Conservation (phyloP, 164 flowering plant species). For the Vitis rupestris region DNA sequence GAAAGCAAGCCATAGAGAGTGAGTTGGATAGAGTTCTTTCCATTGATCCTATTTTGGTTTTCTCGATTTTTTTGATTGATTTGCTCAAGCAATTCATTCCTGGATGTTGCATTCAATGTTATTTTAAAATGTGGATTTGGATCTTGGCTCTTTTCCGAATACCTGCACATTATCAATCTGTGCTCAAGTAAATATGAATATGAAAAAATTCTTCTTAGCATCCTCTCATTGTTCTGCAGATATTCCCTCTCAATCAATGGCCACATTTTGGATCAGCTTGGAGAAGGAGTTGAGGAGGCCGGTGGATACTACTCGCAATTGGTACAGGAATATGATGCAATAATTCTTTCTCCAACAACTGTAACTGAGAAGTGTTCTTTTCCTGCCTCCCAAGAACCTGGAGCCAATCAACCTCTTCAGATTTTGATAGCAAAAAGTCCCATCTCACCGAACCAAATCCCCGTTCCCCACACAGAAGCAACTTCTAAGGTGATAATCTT, state of each 20-base stretch:
- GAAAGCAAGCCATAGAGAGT: not conserved
- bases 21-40: not conserved
- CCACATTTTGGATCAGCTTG: slow-evolving; percentile 45
- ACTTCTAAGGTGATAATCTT: slow-evolving; percentile 44
- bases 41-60: not conserved
- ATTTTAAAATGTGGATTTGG: too few relatives aligned
- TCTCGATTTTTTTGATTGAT: not conserved
- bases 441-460: slow-evolving; percentile 24
- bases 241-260: slow-evolving; percentile 81
- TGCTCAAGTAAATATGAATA: too few relatives aligned
- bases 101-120: too few relatives aligned
- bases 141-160: too few relatives aligned
- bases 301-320: slow-evolving; percentile 81
- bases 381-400: slow-evolving; percentile 58
- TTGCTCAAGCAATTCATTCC: not conserved
- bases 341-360: slow-evolving; percentile 50
- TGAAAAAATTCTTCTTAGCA: not conserved
- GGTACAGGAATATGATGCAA: slow-evolving; percentile 73
- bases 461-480: slow-evolving; percentile 21
- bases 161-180: too few relatives aligned
- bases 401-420: slow-evolving; percentile 71
- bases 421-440: slow-evolving; percentile 43
- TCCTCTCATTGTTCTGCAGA: slow-evolving; percentile 33
- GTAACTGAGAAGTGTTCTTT: slow-evolving; percentile 22
- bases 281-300: slow-evolving; percentile 46